Evolutionary conservation across 805 yeast species (phyloP).

Genomic region (Cyberlindnera meyerae): DNA sequence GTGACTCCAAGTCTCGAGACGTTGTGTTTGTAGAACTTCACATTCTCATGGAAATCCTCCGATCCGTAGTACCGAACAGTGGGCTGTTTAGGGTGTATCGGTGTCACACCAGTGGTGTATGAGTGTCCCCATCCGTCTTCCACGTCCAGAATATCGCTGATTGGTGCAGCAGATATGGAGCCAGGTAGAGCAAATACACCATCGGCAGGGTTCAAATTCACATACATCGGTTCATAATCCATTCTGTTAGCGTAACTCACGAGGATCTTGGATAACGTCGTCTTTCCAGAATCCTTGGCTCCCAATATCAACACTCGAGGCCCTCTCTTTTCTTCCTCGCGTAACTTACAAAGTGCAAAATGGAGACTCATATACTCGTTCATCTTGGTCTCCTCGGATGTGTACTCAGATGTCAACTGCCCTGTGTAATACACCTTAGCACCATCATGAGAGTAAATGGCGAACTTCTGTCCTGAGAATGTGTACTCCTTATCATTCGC

Average conservation of each 20-base stretch:
- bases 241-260: conserved; percentile 72
- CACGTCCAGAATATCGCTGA: conserved; percentile 75
- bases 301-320: conserved; percentile 68
- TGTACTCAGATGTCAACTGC: conserved; percentile 49
- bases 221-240: conserved; percentile 63
- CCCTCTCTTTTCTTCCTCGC: conserved; percentile 31
- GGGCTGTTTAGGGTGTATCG: conserved; percentile 84
- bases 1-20: conserved; percentile 29
- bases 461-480: conserved; percentile 50
- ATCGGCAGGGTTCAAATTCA: conserved; percentile 72
- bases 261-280: conserved; percentile 64
- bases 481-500: conserved; percentile 61
- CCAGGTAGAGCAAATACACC: conserved; percentile 81
- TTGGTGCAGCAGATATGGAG: conserved; percentile 73
- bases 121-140: conserved; percentile 78
- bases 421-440: conserved; percentile 43
- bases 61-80: conserved; percentile 77
- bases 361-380: conserved; percentile 62
- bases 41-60: conserved; percentile 52
- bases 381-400: conserved; percentile 69
- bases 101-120: conserved; percentile 68
- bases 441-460: conserved; percentile 61
- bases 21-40: conserved; percentile 23
- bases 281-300: conserved; percentile 67
- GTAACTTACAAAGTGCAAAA: conserved; percentile 61